Evolutionary conservation across 352 stramenopile species (phyloP).

Genomic region (Proteromonas lacertae): DNA sequence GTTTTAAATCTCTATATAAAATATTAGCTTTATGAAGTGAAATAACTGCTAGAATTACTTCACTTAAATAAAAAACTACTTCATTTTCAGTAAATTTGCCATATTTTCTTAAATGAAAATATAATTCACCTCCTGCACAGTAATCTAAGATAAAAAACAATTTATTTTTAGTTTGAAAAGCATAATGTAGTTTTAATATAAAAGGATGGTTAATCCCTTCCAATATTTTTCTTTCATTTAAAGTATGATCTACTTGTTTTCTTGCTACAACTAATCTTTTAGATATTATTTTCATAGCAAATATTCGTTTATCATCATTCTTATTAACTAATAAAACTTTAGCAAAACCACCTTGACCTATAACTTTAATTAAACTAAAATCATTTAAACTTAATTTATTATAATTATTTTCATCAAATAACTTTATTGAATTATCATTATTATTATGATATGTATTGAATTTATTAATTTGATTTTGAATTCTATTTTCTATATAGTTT

Average conservation of each 20-base stretch:
- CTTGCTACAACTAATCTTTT: slow-evolving; percentile 62
- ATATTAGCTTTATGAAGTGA: slow-evolving; percentile 64
- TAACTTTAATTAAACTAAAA: slow-evolving; percentile 54
- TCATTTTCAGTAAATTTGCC: slow-evolving; percentile 72
- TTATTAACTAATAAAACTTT: slow-evolving; percentile 77
- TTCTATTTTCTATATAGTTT: too few species aligned
- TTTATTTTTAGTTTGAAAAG: slow-evolving; percentile 80
- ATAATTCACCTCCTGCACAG: slow-evolving; percentile 79
- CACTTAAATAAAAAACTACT: slow-evolving; percentile 52
- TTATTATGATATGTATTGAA: too few species aligned
- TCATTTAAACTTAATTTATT: slow-evolving; percentile 50
- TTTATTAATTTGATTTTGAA: too few species aligned
- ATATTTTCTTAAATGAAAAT: slow-evolving; percentile 78
- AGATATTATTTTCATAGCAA: slow-evolving; percentile 51
- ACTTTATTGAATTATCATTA: too few species aligned
- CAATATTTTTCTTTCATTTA: slow-evolving; percentile 71
- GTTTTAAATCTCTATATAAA: too few species aligned
- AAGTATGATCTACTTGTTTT: slow-evolving; percentile 76
- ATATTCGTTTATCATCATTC: slow-evolving; percentile 57
- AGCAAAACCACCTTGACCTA: slow-evolving; percentile 68
- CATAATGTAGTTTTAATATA: slow-evolving; percentile 82
- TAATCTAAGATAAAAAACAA: slow-evolving; percentile 94
- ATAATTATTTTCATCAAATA: too few species aligned
- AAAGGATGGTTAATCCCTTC: slow-evolving; percentile 75
- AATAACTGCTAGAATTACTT: slow-evolving; percentile 49